These are phyloP conservation scores for Hypoxylon sp. DNA, from an alignment of 2,329 filamentous ascomycete genomes.

Conservation along the genomic window DNA sequence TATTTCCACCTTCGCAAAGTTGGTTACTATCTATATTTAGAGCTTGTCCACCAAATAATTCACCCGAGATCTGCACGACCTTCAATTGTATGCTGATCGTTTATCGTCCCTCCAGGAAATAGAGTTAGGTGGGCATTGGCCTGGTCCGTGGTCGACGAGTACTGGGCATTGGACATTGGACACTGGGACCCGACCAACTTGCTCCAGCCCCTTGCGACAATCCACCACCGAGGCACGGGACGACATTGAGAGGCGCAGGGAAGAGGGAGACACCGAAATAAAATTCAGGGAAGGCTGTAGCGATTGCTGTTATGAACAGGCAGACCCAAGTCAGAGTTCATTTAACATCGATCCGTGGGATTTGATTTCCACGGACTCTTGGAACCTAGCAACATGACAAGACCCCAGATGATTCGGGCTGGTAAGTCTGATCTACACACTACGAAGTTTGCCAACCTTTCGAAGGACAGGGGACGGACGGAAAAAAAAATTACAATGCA, in stretches of 20 bases:
- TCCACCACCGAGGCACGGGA: constrained; percentile 36
- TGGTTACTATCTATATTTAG: constrained; percentile 36
- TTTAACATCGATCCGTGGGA: constrained; percentile 44
- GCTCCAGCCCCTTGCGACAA: constrained; percentile 47
- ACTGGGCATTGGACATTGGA: background rate
- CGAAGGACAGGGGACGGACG: constrained; percentile 41
- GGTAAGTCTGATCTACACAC: constrained; percentile 59
- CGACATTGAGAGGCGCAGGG: constrained; percentile 29
- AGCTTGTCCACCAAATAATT: constrained; percentile 30
- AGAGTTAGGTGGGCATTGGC: constrained; percentile 44
- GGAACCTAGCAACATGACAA: constrained; percentile 63
- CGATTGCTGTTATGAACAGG: constrained; percentile 40
- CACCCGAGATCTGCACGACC: constrained; percentile 35
- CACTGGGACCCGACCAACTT: constrained; percentile 34
- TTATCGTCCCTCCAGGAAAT: constrained; percentile 39
- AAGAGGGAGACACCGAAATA: constrained; percentile 36
- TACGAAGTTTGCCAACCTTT: constrained; percentile 31
- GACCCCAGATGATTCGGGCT: constrained; percentile 72
- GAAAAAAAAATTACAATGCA: constrained; percentile 48
- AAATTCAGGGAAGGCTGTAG: constrained; percentile 29
- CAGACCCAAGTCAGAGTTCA: constrained; percentile 35
- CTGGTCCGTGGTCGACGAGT: constrained; percentile 41
- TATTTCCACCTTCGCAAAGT: constrained; percentile 8
- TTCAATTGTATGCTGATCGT: constrained; percentile 28
- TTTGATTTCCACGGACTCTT: constrained; percentile 51